Percentiles rank a stretch among this genome's conserved stretches.
Conservation (phyloP, 768 basidiomycete species). For the Hypholoma fasciculare region DNA sequence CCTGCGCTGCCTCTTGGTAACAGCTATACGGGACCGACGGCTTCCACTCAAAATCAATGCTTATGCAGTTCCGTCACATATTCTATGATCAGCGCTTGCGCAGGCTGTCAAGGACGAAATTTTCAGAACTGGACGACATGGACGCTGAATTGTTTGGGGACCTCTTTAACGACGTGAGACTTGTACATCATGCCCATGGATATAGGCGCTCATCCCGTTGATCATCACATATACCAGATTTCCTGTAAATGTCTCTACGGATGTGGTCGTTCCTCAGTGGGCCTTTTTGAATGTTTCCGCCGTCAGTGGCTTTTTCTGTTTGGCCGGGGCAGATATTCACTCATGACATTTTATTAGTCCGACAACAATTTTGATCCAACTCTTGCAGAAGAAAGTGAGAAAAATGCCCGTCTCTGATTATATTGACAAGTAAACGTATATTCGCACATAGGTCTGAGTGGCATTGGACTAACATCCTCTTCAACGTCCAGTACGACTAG, state of each 20-base stretch:
- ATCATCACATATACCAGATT: conserved; percentile 34
- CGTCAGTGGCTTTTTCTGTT: conserved; percentile 19
- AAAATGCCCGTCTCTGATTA: neutral
- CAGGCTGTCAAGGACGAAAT: conserved; percentile 51
- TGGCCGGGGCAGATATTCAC: conserved; percentile 3
- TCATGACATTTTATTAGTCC: conserved; percentile 22
- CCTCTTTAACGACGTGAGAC: conserved; percentile 30
- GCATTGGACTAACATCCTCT: neutral
- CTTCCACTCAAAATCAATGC: conserved; percentile 39
- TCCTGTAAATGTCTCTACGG: conserved; percentile 40
- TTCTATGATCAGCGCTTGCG: conserved; percentile 58
- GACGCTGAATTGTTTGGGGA: conserved; percentile 34
- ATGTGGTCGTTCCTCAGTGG: conserved; percentile 53
- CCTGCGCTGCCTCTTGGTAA: conserved; percentile 33
- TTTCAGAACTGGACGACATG: conserved; percentile 39
- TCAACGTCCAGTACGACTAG: neutral
- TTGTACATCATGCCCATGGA: neutral
- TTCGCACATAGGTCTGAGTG: neutral
- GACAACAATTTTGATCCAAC: conserved; percentile 35
- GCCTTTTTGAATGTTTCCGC: conserved; percentile 53
- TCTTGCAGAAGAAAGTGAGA: conserved; percentile 27
- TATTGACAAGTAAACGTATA: neutral
- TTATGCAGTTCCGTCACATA: conserved; percentile 61
- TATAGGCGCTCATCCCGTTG: neutral
- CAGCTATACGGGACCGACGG: conserved; percentile 44